Conservation (phyloP, 495 filamentous ascomycete genomes). For the Aspergillus bertholletiae region DNA sequence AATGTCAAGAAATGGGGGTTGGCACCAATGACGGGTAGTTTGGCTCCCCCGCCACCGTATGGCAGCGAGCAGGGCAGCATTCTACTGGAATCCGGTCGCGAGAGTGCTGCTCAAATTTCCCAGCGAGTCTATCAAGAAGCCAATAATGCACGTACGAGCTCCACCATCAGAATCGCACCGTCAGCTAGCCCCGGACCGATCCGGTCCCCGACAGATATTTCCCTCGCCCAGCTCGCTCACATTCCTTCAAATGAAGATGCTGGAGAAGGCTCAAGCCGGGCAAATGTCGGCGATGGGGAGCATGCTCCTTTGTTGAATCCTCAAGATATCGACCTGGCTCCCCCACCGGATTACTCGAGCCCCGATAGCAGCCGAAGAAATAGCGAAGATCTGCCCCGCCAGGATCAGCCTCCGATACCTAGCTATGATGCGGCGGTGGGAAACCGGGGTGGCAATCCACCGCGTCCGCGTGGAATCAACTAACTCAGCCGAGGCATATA, state of each 20-base stretch:
- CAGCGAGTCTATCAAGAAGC: conserved; percentile 51
- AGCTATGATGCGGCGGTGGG: conserved; percentile 65
- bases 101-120: conserved; percentile 55
- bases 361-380: conserved; percentile 57
- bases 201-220: conserved; percentile 94
- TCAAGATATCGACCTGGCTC: conserved; percentile 35
- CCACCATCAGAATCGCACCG: conserved; percentile 59
- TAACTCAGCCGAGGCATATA: background rate
- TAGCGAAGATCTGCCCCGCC: conserved; percentile 42
- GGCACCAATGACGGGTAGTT: conserved; percentile 90
- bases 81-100: conserved; percentile 79
- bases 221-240: conserved; percentile 72
- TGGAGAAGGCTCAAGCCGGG: conserved; percentile 71
- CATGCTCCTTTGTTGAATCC: conserved; percentile 32
- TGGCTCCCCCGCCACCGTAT: conserved; percentile 94
- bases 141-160: conserved; percentile 41
- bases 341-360: conserved; percentile 72
- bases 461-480: conserved; percentile 7
- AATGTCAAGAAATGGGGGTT: conserved; percentile 99
- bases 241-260: conserved; percentile 68
- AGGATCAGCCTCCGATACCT: conserved; percentile 48
- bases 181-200: conserved; percentile 86
- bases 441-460: conserved; percentile 14
- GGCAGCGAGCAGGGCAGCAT: conserved; percentile 96
- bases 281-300: conserved; percentile 31